Evolutionary conservation across 768 basidiomycete species (phyloP), one percentile per base, ranked within the genome.

Genomic region (Lactarius psammicola): DNA sequence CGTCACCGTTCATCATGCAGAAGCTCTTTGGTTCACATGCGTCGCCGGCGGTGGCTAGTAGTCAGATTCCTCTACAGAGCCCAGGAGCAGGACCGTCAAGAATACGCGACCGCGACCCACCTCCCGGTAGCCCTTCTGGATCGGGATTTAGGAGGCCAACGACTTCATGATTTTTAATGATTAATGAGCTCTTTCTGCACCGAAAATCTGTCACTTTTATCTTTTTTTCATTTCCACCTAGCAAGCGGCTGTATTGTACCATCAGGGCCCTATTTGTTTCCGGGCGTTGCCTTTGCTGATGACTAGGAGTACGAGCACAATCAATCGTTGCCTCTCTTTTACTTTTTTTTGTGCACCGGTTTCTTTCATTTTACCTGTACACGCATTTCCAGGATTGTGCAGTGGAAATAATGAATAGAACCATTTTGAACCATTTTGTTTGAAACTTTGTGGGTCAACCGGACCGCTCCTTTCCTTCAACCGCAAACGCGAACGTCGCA

Each of bases 1-100:
- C 68, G n/a, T 69, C 71, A 38, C 75, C 75, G 42, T 73, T 74
- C 68, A 76, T 77, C 68, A 74, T 76, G 67, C 75, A 77, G 67
- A 75, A 72, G 63, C 69, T 77, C 38, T 68, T 75, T 18, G 75
- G 69, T 13, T 51, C 67, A 40, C 59, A 68, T 10, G 56, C 56
- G 64, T 46, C 66, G 7, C 68, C 63, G 7, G 66, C 63, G 36
- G 46, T 58, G 5, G 6, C 36, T 13, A 33, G n/a, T 53, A 46
- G 30, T 3, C 30, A 33, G 44, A 23, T 20, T 62, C 10, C 46
- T n/a, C 1, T 57, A 55, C 65, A 67, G 42, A 68, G 15, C 33
- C 67, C 44, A 10, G 60, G 66, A 15, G 66, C 66, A 36, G 66
- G 66, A 30, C 62, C 65, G n/a, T 62, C 64, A 42, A 40, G 56